Base-by-base conservation (phyloP, 83 land plant species). In the Isoetes engelmannii region DNA sequence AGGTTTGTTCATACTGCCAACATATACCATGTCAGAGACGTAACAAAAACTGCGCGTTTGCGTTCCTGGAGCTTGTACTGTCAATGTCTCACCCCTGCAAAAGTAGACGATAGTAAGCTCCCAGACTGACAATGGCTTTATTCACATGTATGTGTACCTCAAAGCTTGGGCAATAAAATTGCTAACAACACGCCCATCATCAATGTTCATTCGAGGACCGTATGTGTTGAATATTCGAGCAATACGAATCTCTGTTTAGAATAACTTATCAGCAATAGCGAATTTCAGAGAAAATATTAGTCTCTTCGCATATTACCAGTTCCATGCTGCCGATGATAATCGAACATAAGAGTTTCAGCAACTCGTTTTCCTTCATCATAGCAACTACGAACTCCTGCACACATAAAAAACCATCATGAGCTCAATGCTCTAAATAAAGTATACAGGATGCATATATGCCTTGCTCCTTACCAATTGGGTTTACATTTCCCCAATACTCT, bases 301-400 rank as follows among this genome's bases (percentile, higher is more conserved):
- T n/a, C 20, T 8, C n/a, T 19, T 59, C 4, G 8, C n/a, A 59
- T 10, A 46, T 46, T 76, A 90, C 97, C 97, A 46, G 91, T 75
- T 65, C 99, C 99, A 75, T 95, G 99, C 73, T 95, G 99, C 78
- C 99, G 82, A 67, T 95, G 99, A 75, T 95, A 95, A 65, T 95
- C 99, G 82, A 95, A 91, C 94, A 89, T 91, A 62, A 95, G 77
- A 47, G 99, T 95, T 79, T 95, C 99, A 48, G 99, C 99, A n/a
- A 92, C 86, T 19, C 97, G 82, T 63, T 92, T 92, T 17, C 97
- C 97, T 74, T 92, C 97, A 79, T 88, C 99, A 75, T 95, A 95
- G 75, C 99, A 95, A 69, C 99, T 95, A 47, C 99, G 69, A 5
- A 95, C 99, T 48, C 99, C 99, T 95, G 80, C 54, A 80, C 5